Evolutionary conservation across 192 early-diverging fungal species (phyloP), one percentile per base, ranked within the genome.

Genomic region (Spizellomyces sp.): DNA sequence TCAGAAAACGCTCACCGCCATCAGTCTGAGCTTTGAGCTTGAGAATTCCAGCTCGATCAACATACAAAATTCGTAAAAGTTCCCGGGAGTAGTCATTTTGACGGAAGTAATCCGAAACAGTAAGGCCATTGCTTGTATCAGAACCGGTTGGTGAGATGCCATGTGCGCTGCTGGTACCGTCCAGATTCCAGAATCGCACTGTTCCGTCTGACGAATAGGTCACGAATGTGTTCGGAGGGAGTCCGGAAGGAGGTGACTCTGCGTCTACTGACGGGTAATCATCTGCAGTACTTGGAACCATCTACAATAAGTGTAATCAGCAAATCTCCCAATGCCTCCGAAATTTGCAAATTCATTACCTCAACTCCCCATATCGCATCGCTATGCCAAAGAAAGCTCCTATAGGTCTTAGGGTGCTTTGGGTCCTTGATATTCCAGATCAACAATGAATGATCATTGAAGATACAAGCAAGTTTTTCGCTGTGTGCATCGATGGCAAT

Each of bases 351-450:
- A 0, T 54, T 54, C 2, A 12, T 54, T 85, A 91, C 89, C 86
- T 94, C 90, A n/a, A 89, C 86, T 14, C 92, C 92, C 91, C 91
- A 94, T 9, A 94, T 83, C 73, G 90, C 90, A 68, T 92, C 92
- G 57, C 83, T 85, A 50, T 94, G 92, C 58, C 73, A 86, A 21
- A 89, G 54, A 61, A 91, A 90, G 66, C 84, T 91, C 46, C 85
- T 69, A 55, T 81, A 85, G 48, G 87, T 81, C 17, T 74, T 76
- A 2, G 84, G 73, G 55, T 88, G 84, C 19, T 84, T 84, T 9
- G 66, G 27, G 47, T 92, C 86, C 42, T 58, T 69, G 9, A 91
- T 81, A 70, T 93, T 86, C 91, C 90, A 93, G 8, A 94, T 75
- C 67, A 86, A 82, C n/a, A 94, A 58, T 62, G 89, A 90, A 19